A percentile compares a stretch with the other conserved stretches of the same genome.
Conservation (phyloP, 2,329 filamentous ascomycete genomes). For the Penicillium brevicompactum region DNA sequence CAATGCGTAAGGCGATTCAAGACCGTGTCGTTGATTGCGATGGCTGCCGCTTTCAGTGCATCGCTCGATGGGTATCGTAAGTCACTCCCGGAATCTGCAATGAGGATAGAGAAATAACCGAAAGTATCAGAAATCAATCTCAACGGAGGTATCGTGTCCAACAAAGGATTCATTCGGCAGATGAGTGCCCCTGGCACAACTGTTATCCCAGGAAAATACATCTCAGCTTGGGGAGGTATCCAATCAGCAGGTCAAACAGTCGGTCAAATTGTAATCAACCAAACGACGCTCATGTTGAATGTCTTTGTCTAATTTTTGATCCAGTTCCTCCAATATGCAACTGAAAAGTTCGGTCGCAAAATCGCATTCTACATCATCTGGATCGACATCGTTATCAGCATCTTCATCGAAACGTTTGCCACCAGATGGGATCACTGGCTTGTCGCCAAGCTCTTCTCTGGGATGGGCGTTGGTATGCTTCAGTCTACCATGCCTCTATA, state of each 20-base stretch:
- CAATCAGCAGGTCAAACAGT: constrained; percentile 43
- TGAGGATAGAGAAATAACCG: background rate
- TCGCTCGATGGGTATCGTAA: constrained; percentile 48
- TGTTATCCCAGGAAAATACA: constrained; percentile 39
- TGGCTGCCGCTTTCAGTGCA: constrained; percentile 46
- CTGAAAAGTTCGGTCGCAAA: constrained; percentile 42
- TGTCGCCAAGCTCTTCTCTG: constrained; percentile 36
- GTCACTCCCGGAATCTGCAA: background rate
- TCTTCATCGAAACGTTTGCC: constrained; percentile 42
- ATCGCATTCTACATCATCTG: constrained; percentile 39
- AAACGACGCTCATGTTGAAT: background rate
- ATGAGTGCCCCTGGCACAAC: constrained; percentile 33
- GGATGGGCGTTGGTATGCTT: constrained; percentile 48
- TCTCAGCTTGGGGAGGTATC: constrained; percentile 45
- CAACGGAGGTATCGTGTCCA: constrained; percentile 44
- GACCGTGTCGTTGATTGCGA: constrained; percentile 38
- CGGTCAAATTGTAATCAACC: constrained; percentile 39
- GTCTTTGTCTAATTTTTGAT: background rate
- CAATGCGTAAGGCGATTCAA: constrained; percentile 40
- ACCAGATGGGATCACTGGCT: constrained; percentile 46
- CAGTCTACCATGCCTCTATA: constrained; percentile 48
- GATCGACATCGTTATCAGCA: constrained; percentile 38
- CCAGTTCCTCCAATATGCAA: constrained; percentile 38
- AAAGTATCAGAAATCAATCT: constrained; percentile 30
- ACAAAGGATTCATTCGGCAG: constrained; percentile 45